A percentile compares a stretch with the other conserved stretches of the same genome.
Conservation (phyloP, 2,329 filamentous ascomycete genomes). For the Hirsutella thompsonii region DNA sequence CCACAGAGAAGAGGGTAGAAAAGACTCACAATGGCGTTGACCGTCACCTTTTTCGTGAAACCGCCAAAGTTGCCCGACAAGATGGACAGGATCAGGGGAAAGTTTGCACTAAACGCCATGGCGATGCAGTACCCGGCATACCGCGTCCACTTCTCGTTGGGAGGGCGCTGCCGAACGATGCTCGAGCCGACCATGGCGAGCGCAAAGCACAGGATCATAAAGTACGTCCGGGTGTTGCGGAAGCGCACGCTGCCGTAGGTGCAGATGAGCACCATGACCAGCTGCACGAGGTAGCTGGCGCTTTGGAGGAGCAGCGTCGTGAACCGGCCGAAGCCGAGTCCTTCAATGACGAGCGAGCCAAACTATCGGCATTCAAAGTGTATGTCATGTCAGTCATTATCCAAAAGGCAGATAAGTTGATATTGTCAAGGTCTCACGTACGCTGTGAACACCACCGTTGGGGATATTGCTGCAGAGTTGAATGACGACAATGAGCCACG, state of each 20-base stretch:
- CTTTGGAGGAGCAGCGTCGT: slow-evolving; percentile 11
- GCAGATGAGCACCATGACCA: slow-evolving; percentile 10
- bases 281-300: slow-evolving; percentile 9
- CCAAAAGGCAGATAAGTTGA: no score
- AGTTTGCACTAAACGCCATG: slow-evolving; percentile 34
- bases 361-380: no score
- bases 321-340: slow-evolving; percentile 12
- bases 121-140: slow-evolving; percentile 30
- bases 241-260: slow-evolving; percentile 11
- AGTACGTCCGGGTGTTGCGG: slow-evolving; percentile 12
- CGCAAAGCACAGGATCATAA: slow-evolving; percentile 11
- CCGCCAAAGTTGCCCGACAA: slow-evolving; percentile 46
- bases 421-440: slow-evolving; percentile 5
- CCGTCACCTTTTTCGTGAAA: slow-evolving; percentile 49
- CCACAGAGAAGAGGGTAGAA: not conserved
- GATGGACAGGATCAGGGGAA: slow-evolving; percentile 38
- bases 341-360: slow-evolving; percentile 12
- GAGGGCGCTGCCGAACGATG: slow-evolving; percentile 11
- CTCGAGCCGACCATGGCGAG: slow-evolving; percentile 10
- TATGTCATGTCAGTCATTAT: no score
- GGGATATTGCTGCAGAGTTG: slow-evolving; percentile 14
- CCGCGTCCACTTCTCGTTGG: slow-evolving; percentile 9
- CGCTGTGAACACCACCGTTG: slow-evolving; percentile 15
- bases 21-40: slow-evolving; percentile 34
- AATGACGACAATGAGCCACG: slow-evolving; percentile 13